These are phyloP conservation scores for Phytophthora macrochlamydospora DNA, from an alignment of 352 stramenopile species.

Conservation along the genomic window DNA sequence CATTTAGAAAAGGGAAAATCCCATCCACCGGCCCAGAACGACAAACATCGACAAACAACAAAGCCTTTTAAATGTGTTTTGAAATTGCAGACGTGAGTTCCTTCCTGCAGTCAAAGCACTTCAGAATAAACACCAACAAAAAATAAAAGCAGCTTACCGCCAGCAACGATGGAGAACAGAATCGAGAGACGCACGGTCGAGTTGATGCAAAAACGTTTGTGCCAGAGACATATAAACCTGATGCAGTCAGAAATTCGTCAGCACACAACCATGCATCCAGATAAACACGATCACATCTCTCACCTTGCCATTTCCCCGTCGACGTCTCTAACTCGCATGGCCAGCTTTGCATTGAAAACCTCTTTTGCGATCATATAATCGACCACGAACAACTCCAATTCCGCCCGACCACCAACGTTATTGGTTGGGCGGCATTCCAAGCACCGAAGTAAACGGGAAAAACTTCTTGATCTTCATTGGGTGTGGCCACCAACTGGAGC, in stretches of 20 bases:
- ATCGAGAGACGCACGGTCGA: constrained; percentile 18
- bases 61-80: constrained; percentile 2
- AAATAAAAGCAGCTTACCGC: constrained; percentile 22
- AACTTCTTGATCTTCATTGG: constrained; percentile 29
- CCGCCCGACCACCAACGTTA: constrained; percentile 4
- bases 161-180: constrained; percentile 26
- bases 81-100: constrained; percentile 27
- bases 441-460: constrained; percentile 34
- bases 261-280: constrained; percentile 1
- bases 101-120: constrained; percentile 19
- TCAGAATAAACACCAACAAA: neutral
- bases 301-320: constrained; percentile 15
- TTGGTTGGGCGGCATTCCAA: neutral
- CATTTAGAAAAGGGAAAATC: too few species aligned
- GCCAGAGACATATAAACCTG: constrained; percentile 32
- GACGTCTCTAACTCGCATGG: constrained; percentile 8
- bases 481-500: constrained; percentile 21
- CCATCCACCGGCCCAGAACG: constrained; percentile 15
- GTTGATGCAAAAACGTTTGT: constrained; percentile 37
- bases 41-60: constrained; percentile 39
- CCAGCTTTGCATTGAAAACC: constrained; percentile 30
- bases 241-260: constrained; percentile 5
- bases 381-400: constrained; percentile 39
- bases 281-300: constrained; percentile 4
- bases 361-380: constrained; percentile 38